phyloP scores from a whole-genome alignment of 2,329 filamentous ascomycete species.

The Trichoderma afroharzianum region DNA sequence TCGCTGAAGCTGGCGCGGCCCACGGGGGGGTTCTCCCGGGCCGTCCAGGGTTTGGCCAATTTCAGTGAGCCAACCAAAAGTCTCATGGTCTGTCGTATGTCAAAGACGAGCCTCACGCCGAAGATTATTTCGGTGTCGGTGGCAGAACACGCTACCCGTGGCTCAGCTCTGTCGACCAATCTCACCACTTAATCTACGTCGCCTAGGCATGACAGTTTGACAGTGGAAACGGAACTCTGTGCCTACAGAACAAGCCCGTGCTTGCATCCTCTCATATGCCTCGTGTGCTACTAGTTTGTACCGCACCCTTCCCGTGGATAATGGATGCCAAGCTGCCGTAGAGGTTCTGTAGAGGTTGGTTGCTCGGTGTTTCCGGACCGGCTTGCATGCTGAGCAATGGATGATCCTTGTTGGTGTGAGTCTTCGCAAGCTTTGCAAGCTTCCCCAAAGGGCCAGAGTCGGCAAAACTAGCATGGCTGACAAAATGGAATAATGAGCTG shows the following conservation, averaged over 20 bases:
- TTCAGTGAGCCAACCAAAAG: background rate
- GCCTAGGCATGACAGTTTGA: background rate
- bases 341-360: background rate
- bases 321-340: background rate
- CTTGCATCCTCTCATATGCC: background rate
- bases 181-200: background rate
- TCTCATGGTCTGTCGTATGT: slow-evolving; percentile 2
- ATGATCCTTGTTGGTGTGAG: background rate
- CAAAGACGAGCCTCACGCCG: background rate
- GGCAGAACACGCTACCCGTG: background rate
- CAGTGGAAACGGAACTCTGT: background rate
- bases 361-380: background rate
- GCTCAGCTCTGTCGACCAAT: background rate
- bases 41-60: background rate
- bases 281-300: background rate
- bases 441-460: background rate
- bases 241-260: background rate
- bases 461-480: background rate
- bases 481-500: background rate
- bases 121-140: background rate
- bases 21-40: background rate
- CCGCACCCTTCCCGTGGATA: background rate
- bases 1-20: background rate
- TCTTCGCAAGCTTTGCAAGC: background rate
- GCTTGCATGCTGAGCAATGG: background rate